A percentile compares a stretch with the other conserved stretches of the same genome.
These are phyloP conservation scores for Suillus alpinus DNA, from an alignment of 768 basidiomycete species.

Conservation along the genomic window DNA sequence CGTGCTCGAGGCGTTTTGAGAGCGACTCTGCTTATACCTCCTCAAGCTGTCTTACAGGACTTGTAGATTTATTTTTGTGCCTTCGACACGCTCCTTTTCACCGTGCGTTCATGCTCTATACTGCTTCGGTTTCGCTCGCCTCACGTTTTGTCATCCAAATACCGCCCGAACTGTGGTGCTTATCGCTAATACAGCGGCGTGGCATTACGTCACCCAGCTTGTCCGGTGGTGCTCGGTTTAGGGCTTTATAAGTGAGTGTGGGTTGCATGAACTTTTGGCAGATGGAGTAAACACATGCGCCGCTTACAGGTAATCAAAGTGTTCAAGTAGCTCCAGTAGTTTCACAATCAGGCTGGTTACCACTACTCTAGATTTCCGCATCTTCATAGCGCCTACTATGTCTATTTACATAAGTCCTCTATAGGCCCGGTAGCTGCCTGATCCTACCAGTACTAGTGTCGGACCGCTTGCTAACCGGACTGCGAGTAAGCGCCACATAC, in stretches of 20 bases:
- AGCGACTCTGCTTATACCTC: background rate
- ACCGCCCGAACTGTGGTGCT: background rate
- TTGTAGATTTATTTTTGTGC: background rate
- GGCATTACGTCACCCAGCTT: no score
- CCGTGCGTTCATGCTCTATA: background rate
- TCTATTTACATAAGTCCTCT: no score
- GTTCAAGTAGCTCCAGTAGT: background rate
- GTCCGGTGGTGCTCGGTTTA: background rate
- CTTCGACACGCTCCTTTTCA: background rate
- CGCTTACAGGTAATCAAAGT: background rate
- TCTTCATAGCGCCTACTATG: background rate
- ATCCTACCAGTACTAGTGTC: no score
- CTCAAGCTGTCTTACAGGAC: background rate
- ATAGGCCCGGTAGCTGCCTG: no score
- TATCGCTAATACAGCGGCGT: background rate
- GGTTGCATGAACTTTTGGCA: background rate
- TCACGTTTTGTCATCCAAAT: background rate
- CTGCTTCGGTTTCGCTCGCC: background rate
- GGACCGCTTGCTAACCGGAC: no score
- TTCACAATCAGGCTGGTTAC: background rate
- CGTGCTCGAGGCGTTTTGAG: background rate
- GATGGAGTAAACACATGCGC: no score
- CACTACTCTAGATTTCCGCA: background rate
- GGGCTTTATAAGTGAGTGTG: background rate
- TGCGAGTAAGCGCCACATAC: no score